These are phyloP conservation scores for Taiwanofungus camphoratus DNA, from an alignment of 1,284 basidiomycete genomes.

Conservation along the genomic window DNA sequence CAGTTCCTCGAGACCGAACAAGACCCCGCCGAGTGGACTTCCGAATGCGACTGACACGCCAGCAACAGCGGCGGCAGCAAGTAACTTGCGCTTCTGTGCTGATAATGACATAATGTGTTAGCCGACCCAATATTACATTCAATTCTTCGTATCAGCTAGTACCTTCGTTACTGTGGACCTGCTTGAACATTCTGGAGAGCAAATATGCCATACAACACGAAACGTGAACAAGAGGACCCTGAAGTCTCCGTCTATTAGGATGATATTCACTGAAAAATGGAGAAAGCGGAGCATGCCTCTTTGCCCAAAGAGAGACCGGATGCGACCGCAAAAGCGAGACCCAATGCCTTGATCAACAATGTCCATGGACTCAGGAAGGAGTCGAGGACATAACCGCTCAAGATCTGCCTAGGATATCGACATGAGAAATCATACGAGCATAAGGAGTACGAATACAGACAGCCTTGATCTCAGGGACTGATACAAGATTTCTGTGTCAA, in stretches of 20 bases:
- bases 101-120: too few relatives aligned
- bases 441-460: constrained; percentile 31
- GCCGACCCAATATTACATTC: too few relatives aligned
- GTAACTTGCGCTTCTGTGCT: constrained; percentile 64
- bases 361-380: constrained; percentile 70
- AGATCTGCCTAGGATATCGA: constrained; percentile 39
- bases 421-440: background rate
- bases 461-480: constrained; percentile 76
- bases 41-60: constrained; percentile 75
- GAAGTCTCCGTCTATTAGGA: background rate
- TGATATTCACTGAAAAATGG: background rate
- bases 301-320: constrained; percentile 75
- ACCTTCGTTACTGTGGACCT: constrained; percentile 61
- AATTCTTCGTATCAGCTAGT: too few relatives aligned
- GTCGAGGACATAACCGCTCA: constrained; percentile 69
- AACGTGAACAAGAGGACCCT: constrained; percentile 70
- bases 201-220: constrained; percentile 63
- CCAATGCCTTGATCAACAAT: constrained; percentile 71
- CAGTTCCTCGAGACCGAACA: constrained; percentile 70
- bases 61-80: constrained; percentile 66
- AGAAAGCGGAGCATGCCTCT: constrained; percentile 37
- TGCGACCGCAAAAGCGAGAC: constrained; percentile 72
- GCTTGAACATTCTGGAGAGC: constrained; percentile 48
- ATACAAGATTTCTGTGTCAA: constrained; percentile 6
- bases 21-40: constrained; percentile 68